Conservation (phyloP, 805 yeast species). For the Komagataella pseudopastoris region DNA sequence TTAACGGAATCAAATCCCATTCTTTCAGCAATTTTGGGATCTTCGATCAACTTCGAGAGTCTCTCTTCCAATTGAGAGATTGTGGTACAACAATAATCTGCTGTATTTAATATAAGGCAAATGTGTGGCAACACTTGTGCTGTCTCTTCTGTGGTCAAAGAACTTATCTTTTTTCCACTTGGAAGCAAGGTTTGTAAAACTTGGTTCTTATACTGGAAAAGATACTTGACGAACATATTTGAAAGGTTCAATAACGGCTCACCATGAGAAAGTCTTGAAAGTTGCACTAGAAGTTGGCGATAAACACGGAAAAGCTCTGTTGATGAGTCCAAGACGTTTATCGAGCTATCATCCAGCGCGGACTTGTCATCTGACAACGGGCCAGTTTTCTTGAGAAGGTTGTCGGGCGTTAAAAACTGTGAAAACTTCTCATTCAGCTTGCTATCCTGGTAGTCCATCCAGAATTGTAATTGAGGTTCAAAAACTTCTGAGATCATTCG, state of each 20-base stretch:
- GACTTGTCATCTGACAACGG: conserved; percentile 11
- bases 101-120: conserved; percentile 70
- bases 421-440: conserved; percentile 45
- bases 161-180: conserved; percentile 10
- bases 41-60: conserved; percentile 23
- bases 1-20: conserved; percentile 44
- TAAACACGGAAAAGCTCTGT: conserved; percentile 76
- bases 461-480: conserved; percentile 72
- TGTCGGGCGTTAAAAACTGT: conserved; percentile 47
- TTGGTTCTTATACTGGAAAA: conserved; percentile 41
- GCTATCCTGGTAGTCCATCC: conserved; percentile 80
- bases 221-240: conserved; percentile 50
- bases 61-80: conserved; percentile 64
- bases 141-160: conserved; percentile 17
- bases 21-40: conserved; percentile 20
- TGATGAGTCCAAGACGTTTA: conserved; percentile 71
- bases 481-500: conserved; percentile 49
- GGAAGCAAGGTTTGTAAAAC: conserved; percentile 39
- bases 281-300: conserved; percentile 58
- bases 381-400: conserved; percentile 28
- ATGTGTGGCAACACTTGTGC: conserved; percentile 53
- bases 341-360: conserved; percentile 21
- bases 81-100: conserved; percentile 78
- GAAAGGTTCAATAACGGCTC: conserved; percentile 36
- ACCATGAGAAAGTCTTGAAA: conserved; percentile 44